These are phyloP conservation scores for Paramyrothecium sp. DNA, from an alignment of 2,329 filamentous ascomycete genomes.

Conservation along the genomic window DNA sequence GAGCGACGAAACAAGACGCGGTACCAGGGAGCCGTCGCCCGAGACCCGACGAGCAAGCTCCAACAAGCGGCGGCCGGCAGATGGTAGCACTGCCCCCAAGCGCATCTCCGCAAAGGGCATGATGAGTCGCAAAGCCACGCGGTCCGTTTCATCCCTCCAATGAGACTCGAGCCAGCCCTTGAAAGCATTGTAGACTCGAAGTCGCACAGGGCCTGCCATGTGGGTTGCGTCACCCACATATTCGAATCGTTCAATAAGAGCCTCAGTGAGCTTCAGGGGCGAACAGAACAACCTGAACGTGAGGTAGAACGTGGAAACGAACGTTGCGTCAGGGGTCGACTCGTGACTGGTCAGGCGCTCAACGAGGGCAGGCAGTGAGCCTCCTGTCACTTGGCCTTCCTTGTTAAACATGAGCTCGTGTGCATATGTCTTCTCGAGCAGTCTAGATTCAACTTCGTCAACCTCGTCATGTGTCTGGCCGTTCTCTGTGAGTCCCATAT, in stretches of 20 bases:
- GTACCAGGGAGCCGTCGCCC: constrained; percentile 72
- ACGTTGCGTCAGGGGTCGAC: constrained; percentile 85
- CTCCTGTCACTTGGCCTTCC: constrained; percentile 91
- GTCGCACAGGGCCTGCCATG: constrained; percentile 74
- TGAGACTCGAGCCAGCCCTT: constrained; percentile 97
- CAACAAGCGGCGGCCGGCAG: constrained; percentile 74
- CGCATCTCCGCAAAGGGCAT: constrained; percentile 75
- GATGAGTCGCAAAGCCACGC: constrained; percentile 72
- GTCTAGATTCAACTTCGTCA: constrained; percentile 75
- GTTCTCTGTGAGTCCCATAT: constrained; percentile 66
- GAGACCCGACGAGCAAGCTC: constrained; percentile 80
- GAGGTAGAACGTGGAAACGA: constrained; percentile 92
- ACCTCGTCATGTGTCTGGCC: constrained; percentile 69
- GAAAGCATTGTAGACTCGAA: constrained; percentile 94
- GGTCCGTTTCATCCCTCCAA: constrained; percentile 83
- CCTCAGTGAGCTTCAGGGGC: constrained; percentile 73
- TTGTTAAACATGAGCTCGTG: constrained; percentile 93
- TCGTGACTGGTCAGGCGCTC: constrained; percentile 92
- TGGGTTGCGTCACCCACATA: constrained; percentile 79
- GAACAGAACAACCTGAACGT: constrained; percentile 93
- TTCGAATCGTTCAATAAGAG: constrained; percentile 87
- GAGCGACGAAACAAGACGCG: constrained; percentile 79
- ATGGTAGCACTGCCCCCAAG: constrained; percentile 66
- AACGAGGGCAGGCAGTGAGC: constrained; percentile 85
- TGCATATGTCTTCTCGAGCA: constrained; percentile 89